Percentiles rank a stretch among this genome's conserved stretches.
phyloP scores from a whole-genome alignment of 139 green algal genomes.

The Volvox africanus region DNA sequence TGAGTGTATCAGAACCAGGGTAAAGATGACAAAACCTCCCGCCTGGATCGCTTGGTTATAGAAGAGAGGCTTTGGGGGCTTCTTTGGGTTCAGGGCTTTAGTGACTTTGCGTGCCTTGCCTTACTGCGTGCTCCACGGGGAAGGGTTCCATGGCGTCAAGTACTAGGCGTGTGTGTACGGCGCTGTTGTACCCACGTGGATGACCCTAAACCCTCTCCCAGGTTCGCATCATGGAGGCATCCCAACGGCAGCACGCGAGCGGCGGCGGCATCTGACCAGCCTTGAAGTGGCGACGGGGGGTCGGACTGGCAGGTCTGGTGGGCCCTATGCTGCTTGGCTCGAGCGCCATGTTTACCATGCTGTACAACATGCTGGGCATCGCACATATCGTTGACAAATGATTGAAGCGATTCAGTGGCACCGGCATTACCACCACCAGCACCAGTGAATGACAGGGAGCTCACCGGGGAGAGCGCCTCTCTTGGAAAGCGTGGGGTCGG shows the following conservation, averaged over 20 bases:
- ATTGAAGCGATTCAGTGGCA: constrained; percentile 8
- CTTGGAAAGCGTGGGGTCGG: too few relatives aligned
- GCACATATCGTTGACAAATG: constrained; percentile 47
- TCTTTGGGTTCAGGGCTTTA: too few relatives aligned
- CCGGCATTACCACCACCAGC: too few relatives aligned
- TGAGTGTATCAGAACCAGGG: too few relatives aligned
- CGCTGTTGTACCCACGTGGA: background rate
- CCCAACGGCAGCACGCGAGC: too few relatives aligned
- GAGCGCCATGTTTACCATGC: constrained; percentile 60
- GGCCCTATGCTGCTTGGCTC: constrained; percentile 59
- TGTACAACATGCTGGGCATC: constrained; percentile 66
- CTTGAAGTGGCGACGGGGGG: background rate
- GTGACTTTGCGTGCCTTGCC: too few relatives aligned
- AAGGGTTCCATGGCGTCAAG: too few relatives aligned
- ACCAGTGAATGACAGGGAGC: background rate
- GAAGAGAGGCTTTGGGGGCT: too few relatives aligned
- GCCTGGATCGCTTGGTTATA: too few relatives aligned
- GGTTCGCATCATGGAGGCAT: constrained; percentile 7
- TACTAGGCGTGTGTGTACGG: background rate
- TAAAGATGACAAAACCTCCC: too few relatives aligned
- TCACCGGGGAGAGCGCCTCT: too few relatives aligned
- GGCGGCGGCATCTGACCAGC: background rate
- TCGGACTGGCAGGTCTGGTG: constrained; percentile 8
- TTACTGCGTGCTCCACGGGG: too few relatives aligned
- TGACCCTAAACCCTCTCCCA: background rate